Percentiles rank a stretch among this genome's conserved stretches.
Evolutionary conservation across 139 green algal species (phyloP).

Genomic region (Mesostigma viride): DNA sequence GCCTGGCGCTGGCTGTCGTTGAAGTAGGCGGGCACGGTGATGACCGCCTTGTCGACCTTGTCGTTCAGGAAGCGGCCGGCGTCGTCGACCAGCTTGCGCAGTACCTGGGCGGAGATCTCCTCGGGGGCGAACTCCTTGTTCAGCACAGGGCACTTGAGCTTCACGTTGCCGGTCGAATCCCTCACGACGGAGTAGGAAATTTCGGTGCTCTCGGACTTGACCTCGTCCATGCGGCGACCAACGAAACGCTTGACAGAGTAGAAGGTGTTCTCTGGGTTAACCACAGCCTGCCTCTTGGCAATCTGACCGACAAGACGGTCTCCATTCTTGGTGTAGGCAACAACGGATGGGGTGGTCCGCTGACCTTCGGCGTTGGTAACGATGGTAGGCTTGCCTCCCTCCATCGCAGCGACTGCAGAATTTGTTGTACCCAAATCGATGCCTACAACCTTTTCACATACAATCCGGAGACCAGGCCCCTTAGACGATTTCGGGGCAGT

Average conservation of each 20-base stretch:
- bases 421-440: slow-evolving; percentile 98
- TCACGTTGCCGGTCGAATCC: slow-evolving; percentile 81
- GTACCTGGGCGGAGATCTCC: slow-evolving; percentile 85
- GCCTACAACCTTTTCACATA: slow-evolving; percentile 64
- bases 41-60: slow-evolving; percentile 82
- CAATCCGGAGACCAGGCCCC: slow-evolving; percentile 13
- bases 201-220: slow-evolving; percentile 81
- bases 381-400: slow-evolving; percentile 65
- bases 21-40: slow-evolving; percentile 99
- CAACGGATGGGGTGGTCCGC: slow-evolving; percentile 91
- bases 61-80: slow-evolving; percentile 68
- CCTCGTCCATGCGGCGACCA: slow-evolving; percentile 76
- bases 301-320: slow-evolving; percentile 97
- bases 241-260: slow-evolving; percentile 99
- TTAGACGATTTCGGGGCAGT: background rate
- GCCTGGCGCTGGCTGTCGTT: slow-evolving; percentile 94
- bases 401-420: slow-evolving; percentile 59
- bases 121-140: slow-evolving; percentile 92
- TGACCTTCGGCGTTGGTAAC: slow-evolving; percentile 94
- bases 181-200: slow-evolving; percentile 69
- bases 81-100: slow-evolving; percentile 70
- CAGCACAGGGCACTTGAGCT: slow-evolving; percentile 78
- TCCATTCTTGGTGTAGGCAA: slow-evolving; percentile 61
- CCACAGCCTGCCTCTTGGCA: slow-evolving; percentile 93
- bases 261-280: slow-evolving; percentile 99